Evolutionary conservation across 257 asterid species (phyloP), one percentile per base, ranked within the genome.

Genomic region (Paulownia fortunei): DNA sequence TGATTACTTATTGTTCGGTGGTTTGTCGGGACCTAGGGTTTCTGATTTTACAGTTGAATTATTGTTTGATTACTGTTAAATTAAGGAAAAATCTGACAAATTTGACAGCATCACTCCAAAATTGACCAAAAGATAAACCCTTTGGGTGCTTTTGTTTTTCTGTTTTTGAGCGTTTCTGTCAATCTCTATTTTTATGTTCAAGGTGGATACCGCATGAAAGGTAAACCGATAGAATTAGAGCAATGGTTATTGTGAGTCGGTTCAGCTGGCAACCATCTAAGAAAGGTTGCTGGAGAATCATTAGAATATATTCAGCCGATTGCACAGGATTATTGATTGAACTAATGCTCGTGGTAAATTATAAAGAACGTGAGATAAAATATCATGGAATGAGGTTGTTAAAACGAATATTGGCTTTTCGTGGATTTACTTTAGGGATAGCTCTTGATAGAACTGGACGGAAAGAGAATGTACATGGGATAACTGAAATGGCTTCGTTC

Each of bases 11-110:
- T 8, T 16, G 24, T 19, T 37, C n/a, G 4, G 52, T 65, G 27
- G 10, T 39, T 65, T 12, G 8, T 11, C 51, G 11, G 34, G 42
- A 23, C 36, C 76, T 71, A 52, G 76, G 64, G 65, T 71, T 52
- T 52, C 60, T 51, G 63, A 18, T 30, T 69, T 51, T n/a, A 21
- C 1, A 0, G 16, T 21, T 15, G 37, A 21, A 34, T 66, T 37
- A 42, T 39, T 19, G 5, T 21, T 39, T 36, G 9, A 19, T 15
- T 23, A 1, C 11, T 39, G 23, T 65, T 18, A 15, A 65, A 2
- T 10, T 9, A 21, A 24, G 12, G 36, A 41, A 42, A 71, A 71
- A 32, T 5, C 16, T 32, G 8, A 9, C 18, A 32, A 36, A 67
- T 30, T 19, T 70, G 62, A 30, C 27, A 69, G 9, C 4, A 4